Conservation (phyloP, 2,329 filamentous ascomycete genomes). For the Colletotrichum scovillei region DNA sequence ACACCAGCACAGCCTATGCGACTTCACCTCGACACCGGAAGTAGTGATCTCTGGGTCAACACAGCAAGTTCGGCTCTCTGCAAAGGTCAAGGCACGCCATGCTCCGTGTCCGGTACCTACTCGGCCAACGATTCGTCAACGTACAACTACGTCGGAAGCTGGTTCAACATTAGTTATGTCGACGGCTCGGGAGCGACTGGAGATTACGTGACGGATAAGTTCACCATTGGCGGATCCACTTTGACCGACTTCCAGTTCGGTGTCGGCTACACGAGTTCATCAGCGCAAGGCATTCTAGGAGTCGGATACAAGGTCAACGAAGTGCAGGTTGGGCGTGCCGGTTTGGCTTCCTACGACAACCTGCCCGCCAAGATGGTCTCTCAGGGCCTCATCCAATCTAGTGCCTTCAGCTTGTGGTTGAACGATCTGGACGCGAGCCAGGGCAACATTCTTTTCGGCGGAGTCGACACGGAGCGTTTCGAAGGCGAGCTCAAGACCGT, state of each 20-base stretch:
- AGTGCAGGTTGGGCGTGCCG: constrained; percentile 72
- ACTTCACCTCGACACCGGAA: constrained; percentile 75
- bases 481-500: constrained; percentile 72
- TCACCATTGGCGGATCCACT: constrained; percentile 67
- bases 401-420: constrained; percentile 80
- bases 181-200: constrained; percentile 83
- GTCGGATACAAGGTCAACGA: constrained; percentile 87
- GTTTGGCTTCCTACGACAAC: constrained; percentile 71
- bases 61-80: constrained; percentile 72
- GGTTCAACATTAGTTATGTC: constrained; percentile 90
- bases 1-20: constrained; percentile 69
- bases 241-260: constrained; percentile 76
- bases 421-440: constrained; percentile 75
- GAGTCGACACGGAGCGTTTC: constrained; percentile 76
- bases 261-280: constrained; percentile 73
- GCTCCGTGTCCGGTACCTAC: constrained; percentile 74
- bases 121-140: constrained; percentile 78
- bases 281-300: constrained; percentile 80
- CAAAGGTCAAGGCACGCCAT: constrained; percentile 58
- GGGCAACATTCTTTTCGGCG: constrained; percentile 80
- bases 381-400: constrained; percentile 70
- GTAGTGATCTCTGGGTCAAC: constrained; percentile 79
- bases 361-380: constrained; percentile 74
- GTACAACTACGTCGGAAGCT: constrained; percentile 76
- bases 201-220: constrained; percentile 82